Percentiles rank a stretch among this genome's conserved stretches.
Conservation (phyloP, 139 green algal genomes). For the Diplosphaera chodatii region DNA sequence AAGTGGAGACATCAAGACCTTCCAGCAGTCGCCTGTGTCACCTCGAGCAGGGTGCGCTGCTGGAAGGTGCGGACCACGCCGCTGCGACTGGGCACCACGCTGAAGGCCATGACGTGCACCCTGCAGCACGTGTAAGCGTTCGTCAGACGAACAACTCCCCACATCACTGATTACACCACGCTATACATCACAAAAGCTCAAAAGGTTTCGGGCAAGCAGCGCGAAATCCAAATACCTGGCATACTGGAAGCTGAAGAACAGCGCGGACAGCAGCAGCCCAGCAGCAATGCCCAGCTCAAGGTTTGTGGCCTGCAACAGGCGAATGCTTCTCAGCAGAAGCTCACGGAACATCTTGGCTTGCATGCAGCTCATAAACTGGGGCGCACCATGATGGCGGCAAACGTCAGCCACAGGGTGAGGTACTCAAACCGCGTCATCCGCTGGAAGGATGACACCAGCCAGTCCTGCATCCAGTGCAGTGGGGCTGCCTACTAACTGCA, state of each 20-base stretch:
- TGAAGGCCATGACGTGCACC: conserved; percentile 36
- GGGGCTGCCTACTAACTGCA: background rate
- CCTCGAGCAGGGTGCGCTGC: conserved; percentile 36
- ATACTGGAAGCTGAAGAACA: conserved; percentile 72
- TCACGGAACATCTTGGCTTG: too few relatives aligned
- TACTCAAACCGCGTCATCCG: conserved; percentile 49
- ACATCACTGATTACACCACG: too few relatives aligned
- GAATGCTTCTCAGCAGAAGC: too few relatives aligned
- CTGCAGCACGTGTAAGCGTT: conserved; percentile 16
- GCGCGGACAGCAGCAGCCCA: conserved; percentile 56
- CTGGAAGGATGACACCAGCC: conserved; percentile 26
- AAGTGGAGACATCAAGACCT: too few relatives aligned
- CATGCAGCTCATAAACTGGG: too few relatives aligned
- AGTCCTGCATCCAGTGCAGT: conserved; percentile 20
- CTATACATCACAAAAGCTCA: too few relatives aligned
- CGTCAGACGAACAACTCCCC: too few relatives aligned
- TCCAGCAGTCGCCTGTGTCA: too few relatives aligned
- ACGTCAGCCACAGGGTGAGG: conserved; percentile 62
- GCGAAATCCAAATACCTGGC: background rate
- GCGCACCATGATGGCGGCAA: conserved; percentile 55
- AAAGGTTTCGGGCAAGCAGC: too few relatives aligned
- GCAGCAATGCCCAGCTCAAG: conserved; percentile 55
- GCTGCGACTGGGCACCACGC: conserved; percentile 28
- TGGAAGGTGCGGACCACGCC: conserved; percentile 36
- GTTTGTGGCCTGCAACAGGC: background rate